Percentiles rank a stretch among this genome's conserved stretches.
Conservation (phyloP, 1,284 basidiomycete genomes). For the Earliella scabrosa region DNA sequence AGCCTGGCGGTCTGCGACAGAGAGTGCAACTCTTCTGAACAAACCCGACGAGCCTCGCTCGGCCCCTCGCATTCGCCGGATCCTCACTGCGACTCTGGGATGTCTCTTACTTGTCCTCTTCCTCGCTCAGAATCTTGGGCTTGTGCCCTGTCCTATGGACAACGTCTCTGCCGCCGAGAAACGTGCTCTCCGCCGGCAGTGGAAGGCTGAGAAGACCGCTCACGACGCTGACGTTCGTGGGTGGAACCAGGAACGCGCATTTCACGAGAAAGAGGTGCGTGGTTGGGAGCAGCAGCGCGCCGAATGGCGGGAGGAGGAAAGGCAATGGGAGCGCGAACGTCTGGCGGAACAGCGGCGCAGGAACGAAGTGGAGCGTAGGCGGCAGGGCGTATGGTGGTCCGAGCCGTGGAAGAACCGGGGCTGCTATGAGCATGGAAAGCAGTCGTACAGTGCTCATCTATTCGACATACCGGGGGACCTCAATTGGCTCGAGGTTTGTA, state of each 20-base stretch:
- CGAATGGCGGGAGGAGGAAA: conserved; percentile 1
- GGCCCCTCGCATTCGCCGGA: not conserved
- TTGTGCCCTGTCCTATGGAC: conserved; percentile 8
- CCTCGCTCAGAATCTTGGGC: conserved; percentile 9
- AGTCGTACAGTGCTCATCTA: conserved; percentile 19
- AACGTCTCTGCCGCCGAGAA: conserved; percentile 7
- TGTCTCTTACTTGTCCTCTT: not conserved
- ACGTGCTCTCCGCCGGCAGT: conserved; percentile 1
- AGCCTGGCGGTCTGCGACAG: too few species aligned
- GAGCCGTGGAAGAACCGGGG: conserved; percentile 6
- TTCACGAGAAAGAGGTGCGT: not conserved
- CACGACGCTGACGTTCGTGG: not conserved
- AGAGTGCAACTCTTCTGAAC: too few species aligned
- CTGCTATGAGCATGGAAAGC: conserved; percentile 17
- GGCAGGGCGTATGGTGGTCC: conserved; percentile 22
- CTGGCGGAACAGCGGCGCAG: conserved; percentile 12
- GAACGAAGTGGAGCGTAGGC: conserved; percentile 15
- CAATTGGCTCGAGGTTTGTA: conserved; percentile 17
- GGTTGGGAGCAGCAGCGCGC: conserved; percentile 1
- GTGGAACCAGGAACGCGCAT: conserved; percentile 4
- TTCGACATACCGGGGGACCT: conserved; percentile 17
- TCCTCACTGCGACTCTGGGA: not conserved
- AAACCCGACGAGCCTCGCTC: too few species aligned
- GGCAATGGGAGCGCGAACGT: conserved; percentile 1
- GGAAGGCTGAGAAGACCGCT: not conserved